These are phyloP conservation scores for Eimeria brunetti DNA, from an alignment of 169 alveolate species.

Conservation along the genomic window DNA sequence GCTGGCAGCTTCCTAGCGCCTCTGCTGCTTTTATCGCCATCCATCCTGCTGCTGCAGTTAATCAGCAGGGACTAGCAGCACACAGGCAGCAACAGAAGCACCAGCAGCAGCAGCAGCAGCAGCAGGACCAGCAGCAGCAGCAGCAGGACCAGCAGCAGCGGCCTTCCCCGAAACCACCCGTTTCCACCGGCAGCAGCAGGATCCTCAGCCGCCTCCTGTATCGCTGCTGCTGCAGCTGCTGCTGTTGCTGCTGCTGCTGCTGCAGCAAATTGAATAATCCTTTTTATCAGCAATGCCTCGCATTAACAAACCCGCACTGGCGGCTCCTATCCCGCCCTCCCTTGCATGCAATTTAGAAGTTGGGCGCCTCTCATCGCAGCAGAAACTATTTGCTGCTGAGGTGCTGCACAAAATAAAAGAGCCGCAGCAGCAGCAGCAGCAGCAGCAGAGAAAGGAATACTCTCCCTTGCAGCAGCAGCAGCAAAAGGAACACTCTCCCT, in stretches of 20 bases:
- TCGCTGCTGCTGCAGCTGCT: too few species aligned
- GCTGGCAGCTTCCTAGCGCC: background rate
- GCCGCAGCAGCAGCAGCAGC: too few species aligned
- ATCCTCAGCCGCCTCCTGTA: too few species aligned
- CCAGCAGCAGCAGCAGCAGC: background rate
- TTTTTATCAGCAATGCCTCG: background rate
- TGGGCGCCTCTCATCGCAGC: too few species aligned
- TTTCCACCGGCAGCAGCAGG: too few species aligned
- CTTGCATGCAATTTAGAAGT: conserved; percentile 6
- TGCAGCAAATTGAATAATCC: background rate
- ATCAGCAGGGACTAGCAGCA: background rate
- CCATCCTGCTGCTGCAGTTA: background rate
- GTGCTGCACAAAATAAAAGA: too few species aligned
- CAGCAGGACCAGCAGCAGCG: too few species aligned
- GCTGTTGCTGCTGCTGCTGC: background rate
- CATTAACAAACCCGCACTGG: conserved; percentile 10
- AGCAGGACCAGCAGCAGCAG: background rate
- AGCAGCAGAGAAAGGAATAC: too few species aligned
- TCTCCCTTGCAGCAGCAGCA: background rate
- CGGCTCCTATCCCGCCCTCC: conserved; percentile 9
- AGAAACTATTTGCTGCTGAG: too few species aligned
- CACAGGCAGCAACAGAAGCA: background rate
- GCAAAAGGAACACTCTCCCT: too few species aligned
- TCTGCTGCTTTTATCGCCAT: background rate
- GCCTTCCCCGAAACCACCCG: too few species aligned